A percentile compares a stretch with the other conserved stretches of the same genome.
Evolutionary conservation across 129 eudicot genomes (phyloP).

Genomic region (Centaurea solstitialis): DNA sequence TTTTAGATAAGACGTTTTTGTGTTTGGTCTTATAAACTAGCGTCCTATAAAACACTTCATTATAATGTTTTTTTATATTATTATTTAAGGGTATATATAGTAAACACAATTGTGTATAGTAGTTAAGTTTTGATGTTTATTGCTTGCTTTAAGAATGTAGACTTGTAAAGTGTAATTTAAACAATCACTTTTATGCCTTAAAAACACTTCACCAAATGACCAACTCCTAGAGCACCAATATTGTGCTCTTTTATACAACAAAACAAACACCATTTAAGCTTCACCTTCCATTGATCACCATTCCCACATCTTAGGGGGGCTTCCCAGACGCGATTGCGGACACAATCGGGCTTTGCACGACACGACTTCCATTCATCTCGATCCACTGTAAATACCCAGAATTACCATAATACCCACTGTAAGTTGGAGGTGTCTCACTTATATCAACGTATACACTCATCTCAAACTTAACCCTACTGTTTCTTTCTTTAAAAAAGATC

Average conservation of each 20-base stretch:
- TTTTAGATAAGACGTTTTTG: no score
- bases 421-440: slow-evolving; percentile 27
- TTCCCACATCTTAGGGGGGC: not conserved
- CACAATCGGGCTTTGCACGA: slow-evolving; percentile 47
- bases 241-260: not conserved
- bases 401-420: slow-evolving; percentile 43
- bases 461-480: slow-evolving; percentile 40
- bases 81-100: no score
- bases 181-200: not conserved
- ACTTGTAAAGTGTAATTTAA: not conserved
- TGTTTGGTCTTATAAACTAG: no score
- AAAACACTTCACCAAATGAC: not conserved
- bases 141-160: not conserved
- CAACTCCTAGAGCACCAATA: not conserved
- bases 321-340: slow-evolving; percentile 35
- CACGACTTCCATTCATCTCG: slow-evolving; percentile 42
- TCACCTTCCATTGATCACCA: not conserved
- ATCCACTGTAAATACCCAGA: slow-evolving; percentile 45
- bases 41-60: no score
- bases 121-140: not conserved
- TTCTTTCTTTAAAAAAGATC: slow-evolving; percentile 28
- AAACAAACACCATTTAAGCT: not conserved
- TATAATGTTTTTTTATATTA: no score
- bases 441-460: slow-evolving; percentile 42
- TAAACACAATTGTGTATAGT: not conserved